Conservation (phyloP, 768 basidiomycete genomes). For the Auriculariales sp. region DNA sequence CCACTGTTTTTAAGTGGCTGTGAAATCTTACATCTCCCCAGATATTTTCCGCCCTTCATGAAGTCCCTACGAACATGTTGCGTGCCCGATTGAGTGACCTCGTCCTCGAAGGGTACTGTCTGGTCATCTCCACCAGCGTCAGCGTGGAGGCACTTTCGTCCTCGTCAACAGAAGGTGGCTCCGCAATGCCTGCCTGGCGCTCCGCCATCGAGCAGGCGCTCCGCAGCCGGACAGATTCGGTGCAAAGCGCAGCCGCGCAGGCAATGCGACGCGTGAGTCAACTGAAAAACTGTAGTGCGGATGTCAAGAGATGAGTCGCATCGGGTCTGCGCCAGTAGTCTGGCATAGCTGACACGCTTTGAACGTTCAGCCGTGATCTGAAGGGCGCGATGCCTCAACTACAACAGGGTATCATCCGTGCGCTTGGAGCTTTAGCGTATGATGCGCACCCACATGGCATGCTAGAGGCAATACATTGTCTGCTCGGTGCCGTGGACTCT, state of each 20-base stretch:
- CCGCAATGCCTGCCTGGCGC: constrained; percentile 47
- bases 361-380: constrained; percentile 53
- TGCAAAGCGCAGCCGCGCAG: constrained; percentile 64
- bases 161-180: constrained; percentile 16
- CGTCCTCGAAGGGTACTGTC: constrained; percentile 56
- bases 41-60: constrained; percentile 50
- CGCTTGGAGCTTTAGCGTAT: constrained; percentile 60
- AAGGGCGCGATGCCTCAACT: constrained; percentile 31
- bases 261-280: constrained; percentile 59
- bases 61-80: constrained; percentile 43
- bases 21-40: constrained; percentile 19
- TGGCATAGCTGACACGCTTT: constrained; percentile 2
- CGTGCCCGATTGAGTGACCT: constrained; percentile 56
- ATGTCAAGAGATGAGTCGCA: constrained; percentile 59
- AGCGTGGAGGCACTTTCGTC: constrained; percentile 40
- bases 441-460: constrained; percentile 37
- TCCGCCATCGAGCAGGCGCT: constrained; percentile 56
- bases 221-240: constrained; percentile 43
- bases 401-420: constrained; percentile 60
- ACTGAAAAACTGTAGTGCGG: constrained; percentile 45
- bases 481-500: constrained; percentile 44
- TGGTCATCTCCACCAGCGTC: constrained; percentile 49
- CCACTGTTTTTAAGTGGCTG: background rate
- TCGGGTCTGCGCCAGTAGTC: background rate
- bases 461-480: constrained; percentile 35